Evolutionary conservation across 345 rosid genomes (phyloP), one percentile per base, ranked within the genome.

Genomic region (Eucalyptus sideroxylon): DNA sequence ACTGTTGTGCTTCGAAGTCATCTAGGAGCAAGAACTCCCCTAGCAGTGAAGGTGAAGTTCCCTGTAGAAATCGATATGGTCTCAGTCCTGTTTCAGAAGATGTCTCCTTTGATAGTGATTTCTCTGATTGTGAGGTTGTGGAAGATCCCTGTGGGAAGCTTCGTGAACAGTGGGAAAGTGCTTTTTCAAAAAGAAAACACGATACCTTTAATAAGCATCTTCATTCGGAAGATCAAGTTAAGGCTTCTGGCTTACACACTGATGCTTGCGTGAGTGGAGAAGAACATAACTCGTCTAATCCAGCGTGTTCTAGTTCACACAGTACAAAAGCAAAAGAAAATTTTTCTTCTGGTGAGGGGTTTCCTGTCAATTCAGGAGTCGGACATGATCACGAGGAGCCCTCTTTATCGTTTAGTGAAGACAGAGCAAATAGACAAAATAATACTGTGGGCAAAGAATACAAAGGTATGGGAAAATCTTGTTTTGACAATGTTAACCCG

Each of bases 81-180:
- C 92, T 96, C 82, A 86, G 81, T 91, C 88, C 92, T 44, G 94
- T 92, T 50, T 91, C 92, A 9, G 95, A 93, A 11, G 91, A 88
- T 67, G 87, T 90, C 47, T 91, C 92, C 47, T 92, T 90, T 7
- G 96, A 91, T 51, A 91, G 91, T 67, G 96, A 95, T 91, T 91
- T 89, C 87, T 95, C 95, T 91, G 99, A 97, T 91, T 94, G 95
- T 93, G 98, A 95, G 91, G 90, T 95, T 51, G 91, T 97, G 89
- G 98, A 95, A 89, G 95, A 92, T 89, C 93, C 97, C 89, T 86
- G n/a, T 40, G 92, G 93, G 77, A 91, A 94, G 90, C 90, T 96
- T 37, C 96, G 92, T 31, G 93, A 95, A 90, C 92, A 93, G 88
- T 96, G 99, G 99, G 96, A 94, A 91, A 94, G 93, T 89, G 96